phyloP scores from a whole-genome alignment of 805 yeast species.

The Candida krabiensis region DNA sequence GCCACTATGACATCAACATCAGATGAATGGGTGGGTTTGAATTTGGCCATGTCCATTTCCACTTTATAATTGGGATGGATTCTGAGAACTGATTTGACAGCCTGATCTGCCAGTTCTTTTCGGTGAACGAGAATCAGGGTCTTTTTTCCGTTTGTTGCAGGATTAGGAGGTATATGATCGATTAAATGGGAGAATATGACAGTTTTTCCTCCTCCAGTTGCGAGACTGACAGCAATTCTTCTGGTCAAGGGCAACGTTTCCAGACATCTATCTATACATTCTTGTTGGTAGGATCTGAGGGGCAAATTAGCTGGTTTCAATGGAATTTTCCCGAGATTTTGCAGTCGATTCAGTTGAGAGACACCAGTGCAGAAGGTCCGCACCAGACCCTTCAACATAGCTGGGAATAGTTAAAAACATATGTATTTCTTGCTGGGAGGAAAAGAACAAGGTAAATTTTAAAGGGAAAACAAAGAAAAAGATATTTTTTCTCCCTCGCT shows the following conservation, averaged over 20 bases:
- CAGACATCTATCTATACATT: conserved; percentile 61
- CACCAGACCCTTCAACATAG: no score
- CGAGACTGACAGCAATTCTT: conserved; percentile 78
- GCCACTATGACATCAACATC: conserved; percentile 70
- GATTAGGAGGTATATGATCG: conserved; percentile 32
- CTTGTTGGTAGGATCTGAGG: conserved; percentile 56
- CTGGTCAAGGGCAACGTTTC: conserved; percentile 40
- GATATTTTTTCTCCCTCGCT: no score
- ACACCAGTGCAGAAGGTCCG: background rate
- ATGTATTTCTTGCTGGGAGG: no score
- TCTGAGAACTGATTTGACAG: conserved; percentile 47
- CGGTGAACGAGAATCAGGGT: conserved; percentile 76
- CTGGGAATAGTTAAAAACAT: no score
- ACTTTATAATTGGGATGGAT: conserved; percentile 53
- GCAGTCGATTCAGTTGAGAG: background rate
- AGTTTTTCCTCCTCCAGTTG: conserved; percentile 96
- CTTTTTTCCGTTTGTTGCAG: conserved; percentile 33
- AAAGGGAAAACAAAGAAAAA: no score
- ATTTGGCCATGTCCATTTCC: conserved; percentile 68
- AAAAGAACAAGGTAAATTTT: no score
- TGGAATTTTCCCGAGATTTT: no score
- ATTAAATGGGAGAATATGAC: conserved; percentile 68
- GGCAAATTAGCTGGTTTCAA: no score
- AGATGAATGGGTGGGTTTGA: conserved; percentile 35
- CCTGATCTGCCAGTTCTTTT: conserved; percentile 75